Evolutionary conservation across 2,329 filamentous ascomycete species (phyloP).

Genomic region (Curvularia sp.): DNA sequence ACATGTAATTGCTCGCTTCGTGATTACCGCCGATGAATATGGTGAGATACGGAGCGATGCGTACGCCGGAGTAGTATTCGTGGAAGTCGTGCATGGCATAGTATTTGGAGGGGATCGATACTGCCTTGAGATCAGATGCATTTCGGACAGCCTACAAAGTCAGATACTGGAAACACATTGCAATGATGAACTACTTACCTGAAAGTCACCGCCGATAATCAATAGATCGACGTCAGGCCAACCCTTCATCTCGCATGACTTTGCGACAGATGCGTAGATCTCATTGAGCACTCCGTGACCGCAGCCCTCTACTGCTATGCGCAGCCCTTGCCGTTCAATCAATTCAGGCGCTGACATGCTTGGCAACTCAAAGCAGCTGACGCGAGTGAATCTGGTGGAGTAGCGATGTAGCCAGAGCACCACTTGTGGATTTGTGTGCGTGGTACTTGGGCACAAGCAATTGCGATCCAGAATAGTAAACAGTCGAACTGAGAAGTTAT

Average conservation of each 20-base stretch:
- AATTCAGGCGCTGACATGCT: constrained; percentile 40
- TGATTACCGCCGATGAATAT: constrained; percentile 95
- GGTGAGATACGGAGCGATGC: constrained; percentile 83
- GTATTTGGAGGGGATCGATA: constrained; percentile 89
- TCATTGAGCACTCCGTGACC: constrained; percentile 91
- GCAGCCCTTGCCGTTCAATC: constrained; percentile 54
- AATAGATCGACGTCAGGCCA: constrained; percentile 87
- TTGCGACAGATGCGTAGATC: constrained; percentile 81
- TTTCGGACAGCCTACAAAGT: constrained; percentile 78
- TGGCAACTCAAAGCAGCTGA: not conserved
- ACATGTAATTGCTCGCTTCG: constrained; percentile 88
- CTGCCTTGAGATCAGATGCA: constrained; percentile 82
- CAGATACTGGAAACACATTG: constrained; percentile 13
- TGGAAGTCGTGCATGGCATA: constrained; percentile 90
- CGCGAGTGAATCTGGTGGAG: constrained; percentile 3
- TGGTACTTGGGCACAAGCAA: constrained; percentile 6
- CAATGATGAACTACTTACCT: constrained; percentile 59
- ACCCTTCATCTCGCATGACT: constrained; percentile 70
- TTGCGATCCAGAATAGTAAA: constrained; percentile 3
- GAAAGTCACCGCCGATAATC: constrained; percentile 96
- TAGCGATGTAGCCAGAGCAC: constrained; percentile 4
- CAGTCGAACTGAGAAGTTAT: constrained; percentile 5
- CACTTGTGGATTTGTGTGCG: not conserved
- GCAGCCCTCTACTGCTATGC: constrained; percentile 86
- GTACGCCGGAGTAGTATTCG: constrained; percentile 84